Evolutionary conservation across 495 filamentous ascomycete genomes (phyloP), one percentile per base, ranked within the genome.

Genomic region (Aspergillus bridgeri): DNA sequence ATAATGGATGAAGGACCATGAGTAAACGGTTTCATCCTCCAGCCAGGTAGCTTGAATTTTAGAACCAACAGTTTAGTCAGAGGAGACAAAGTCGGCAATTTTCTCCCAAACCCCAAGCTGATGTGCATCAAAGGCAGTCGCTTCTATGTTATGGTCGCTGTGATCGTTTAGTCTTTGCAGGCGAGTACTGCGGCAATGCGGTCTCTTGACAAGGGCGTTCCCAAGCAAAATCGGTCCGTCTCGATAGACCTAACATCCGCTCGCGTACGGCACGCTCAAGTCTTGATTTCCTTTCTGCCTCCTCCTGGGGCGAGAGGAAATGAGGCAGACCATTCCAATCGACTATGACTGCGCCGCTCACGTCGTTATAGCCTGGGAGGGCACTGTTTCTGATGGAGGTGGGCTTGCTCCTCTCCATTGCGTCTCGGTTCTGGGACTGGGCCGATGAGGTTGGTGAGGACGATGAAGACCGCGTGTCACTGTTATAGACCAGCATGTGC

Each of bases 321-420:
- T 59, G 65, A 20, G 67, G 66, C 6, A 56, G 42, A 0, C 69
- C 69, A 49, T 69, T 46, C 51, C 59, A 60, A 48, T 65, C 65
- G 38, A 71, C 65, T 19, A 71, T 27, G 27, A 71, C 69, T 7
- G 66, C 60, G 22, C 66, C 69, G 60, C 65, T 69, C 18, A 71
- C 63, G 29, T 69, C 65, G 60, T 68, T 69, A 51, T 71, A 71
- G 9, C 48, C 51, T 1, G 69, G 69, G 5, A 67, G 59, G 3
- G 53, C 25, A 29, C n/a, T 53, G 54, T 43, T 25, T 21, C n/a
- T 50, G 33, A 7, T 50, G 22, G 33, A 17, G 51, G 13, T 44
- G 15, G 18, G 33, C 17, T 38, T 11, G 33, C 9, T 38, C 13
- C 33, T 13, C 46, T 54, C 22, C 18, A 59, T 53, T 54, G 57